These are phyloP conservation scores for Boletus speciosus DNA, from an alignment of 768 basidiomycete species.

Conservation along the genomic window DNA sequence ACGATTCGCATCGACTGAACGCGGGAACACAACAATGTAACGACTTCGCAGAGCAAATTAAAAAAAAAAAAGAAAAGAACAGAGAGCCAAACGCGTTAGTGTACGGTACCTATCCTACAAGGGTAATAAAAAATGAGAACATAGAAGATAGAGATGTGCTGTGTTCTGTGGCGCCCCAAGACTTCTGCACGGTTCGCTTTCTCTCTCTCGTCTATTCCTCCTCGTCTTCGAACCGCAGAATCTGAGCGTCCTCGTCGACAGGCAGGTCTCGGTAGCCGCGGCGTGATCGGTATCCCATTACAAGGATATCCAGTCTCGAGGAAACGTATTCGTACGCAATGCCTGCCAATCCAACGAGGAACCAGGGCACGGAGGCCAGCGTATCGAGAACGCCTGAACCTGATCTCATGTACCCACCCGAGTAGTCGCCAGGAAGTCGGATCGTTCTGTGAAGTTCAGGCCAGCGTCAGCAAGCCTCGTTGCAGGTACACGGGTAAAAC, in stretches of 20 bases:
- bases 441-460: constrained; percentile 52
- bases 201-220: constrained; percentile 43
- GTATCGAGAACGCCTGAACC: constrained; percentile 60
- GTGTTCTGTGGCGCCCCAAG: background rate
- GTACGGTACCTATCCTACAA: constrained; percentile 1
- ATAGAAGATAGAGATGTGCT: background rate
- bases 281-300: constrained; percentile 42
- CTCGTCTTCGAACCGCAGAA: constrained; percentile 82
- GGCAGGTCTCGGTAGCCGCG: constrained; percentile 75
- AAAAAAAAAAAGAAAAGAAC: background rate
- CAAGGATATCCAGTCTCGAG: constrained; percentile 41
- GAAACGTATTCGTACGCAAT: constrained; percentile 68
- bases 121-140: background rate
- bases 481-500: constrained; percentile 26
- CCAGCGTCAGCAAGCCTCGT: background rate
- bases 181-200: background rate
- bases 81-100: background rate
- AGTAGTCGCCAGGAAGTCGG: constrained; percentile 59
- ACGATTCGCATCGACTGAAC: background rate
- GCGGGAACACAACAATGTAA: background rate
- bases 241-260: constrained; percentile 86
- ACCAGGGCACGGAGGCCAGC: constrained; percentile 87
- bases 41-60: background rate
- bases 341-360: constrained; percentile 72
- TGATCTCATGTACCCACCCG: constrained; percentile 28